These are phyloP conservation scores for Russula earlei DNA, from an alignment of 768 basidiomycete species.

Conservation along the genomic window DNA sequence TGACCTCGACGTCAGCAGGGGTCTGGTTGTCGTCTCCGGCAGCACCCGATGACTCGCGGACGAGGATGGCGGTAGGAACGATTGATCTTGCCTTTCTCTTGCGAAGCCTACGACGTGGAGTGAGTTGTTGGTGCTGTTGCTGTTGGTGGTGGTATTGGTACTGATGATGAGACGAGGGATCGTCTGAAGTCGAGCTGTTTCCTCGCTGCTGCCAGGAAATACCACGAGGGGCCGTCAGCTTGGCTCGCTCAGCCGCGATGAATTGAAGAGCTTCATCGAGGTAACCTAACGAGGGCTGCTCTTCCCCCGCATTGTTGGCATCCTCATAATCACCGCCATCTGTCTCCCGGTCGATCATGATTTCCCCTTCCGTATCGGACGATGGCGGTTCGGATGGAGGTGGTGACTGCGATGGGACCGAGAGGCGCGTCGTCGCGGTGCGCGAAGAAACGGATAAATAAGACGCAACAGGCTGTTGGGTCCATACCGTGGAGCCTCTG, in stretches of 20 bases:
- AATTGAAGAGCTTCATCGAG: conserved; percentile 70
- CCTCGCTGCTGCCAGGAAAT: conserved; percentile 14
- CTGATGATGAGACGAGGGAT: neutral
- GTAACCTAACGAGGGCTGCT: conserved; percentile 59
- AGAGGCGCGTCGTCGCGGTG: conserved; percentile 14
- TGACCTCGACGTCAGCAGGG: conserved; percentile 21
- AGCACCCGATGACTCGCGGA: conserved; percentile 3
- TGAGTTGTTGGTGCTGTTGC: neutral
- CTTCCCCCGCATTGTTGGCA: conserved; percentile 24
- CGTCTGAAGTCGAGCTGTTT: conserved; percentile 19
- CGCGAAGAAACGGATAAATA: conserved; percentile 38
- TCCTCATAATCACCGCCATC: conserved; percentile 19
- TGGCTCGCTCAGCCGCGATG: conserved; percentile 59
- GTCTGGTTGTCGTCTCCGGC: conserved; percentile 7
- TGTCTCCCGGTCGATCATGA: conserved; percentile 15
- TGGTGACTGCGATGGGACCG: conserved; percentile 13
- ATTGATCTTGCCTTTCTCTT: conserved; percentile 24
- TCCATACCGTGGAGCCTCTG: conserved; percentile 56
- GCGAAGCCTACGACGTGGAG: conserved; percentile 29
- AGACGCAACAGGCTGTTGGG: conserved; percentile 44
- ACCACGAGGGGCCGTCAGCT: conserved; percentile 37
- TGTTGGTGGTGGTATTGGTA: neutral
- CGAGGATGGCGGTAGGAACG: conserved; percentile 6
- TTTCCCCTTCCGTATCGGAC: conserved; percentile 23
- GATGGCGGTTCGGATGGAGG: conserved; percentile 21